Evolutionary conservation across 108 stramenopile species (phyloP).

Genomic region (Mediolabrus comicus): DNA sequence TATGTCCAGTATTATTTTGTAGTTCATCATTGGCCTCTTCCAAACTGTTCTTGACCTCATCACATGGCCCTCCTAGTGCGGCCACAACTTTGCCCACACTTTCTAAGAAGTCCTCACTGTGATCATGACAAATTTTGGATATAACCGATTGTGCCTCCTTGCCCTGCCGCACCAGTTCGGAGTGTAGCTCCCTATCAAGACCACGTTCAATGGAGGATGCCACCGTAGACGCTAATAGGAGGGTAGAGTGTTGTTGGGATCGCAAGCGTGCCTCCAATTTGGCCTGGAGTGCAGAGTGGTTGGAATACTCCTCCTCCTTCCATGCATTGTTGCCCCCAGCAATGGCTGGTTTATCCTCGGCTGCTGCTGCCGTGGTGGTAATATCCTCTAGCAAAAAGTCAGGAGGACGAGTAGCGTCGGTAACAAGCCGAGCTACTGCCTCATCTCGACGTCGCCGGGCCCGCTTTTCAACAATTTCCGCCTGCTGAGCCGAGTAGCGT

Average conservation of each 20-base stretch:
- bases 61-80: slow-evolving; percentile 73
- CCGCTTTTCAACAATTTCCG: slow-evolving; percentile 22
- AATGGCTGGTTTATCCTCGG: slow-evolving; percentile 6
- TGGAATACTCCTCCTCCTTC: slow-evolving; percentile 10
- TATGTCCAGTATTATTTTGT: slow-evolving; percentile 70
- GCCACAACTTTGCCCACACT: slow-evolving; percentile 79
- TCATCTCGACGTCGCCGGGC: slow-evolving; percentile 79
- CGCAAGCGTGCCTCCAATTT: slow-evolving; percentile 25
- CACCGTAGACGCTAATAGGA: slow-evolving; percentile 75
- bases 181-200: slow-evolving; percentile 79
- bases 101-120: slow-evolving; percentile 82
- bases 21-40: slow-evolving; percentile 70
- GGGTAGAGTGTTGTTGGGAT: slow-evolving; percentile 56
- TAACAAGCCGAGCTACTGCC: slow-evolving; percentile 78
- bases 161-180: slow-evolving; percentile 72
- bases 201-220: slow-evolving; percentile 82
- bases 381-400: slow-evolving; percentile 31
- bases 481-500: neutral
- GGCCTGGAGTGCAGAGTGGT: slow-evolving; percentile 16
- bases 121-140: slow-evolving; percentile 86
- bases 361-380: slow-evolving; percentile 1
- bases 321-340: neutral
- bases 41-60: slow-evolving; percentile 65
- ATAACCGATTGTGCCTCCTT: slow-evolving; percentile 70
- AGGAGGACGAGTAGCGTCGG: slow-evolving; percentile 72